Evolutionary conservation across 2,329 filamentous ascomycete species (phyloP), one percentile per base, ranked within the genome.

Genomic region (Venturia effusa): DNA sequence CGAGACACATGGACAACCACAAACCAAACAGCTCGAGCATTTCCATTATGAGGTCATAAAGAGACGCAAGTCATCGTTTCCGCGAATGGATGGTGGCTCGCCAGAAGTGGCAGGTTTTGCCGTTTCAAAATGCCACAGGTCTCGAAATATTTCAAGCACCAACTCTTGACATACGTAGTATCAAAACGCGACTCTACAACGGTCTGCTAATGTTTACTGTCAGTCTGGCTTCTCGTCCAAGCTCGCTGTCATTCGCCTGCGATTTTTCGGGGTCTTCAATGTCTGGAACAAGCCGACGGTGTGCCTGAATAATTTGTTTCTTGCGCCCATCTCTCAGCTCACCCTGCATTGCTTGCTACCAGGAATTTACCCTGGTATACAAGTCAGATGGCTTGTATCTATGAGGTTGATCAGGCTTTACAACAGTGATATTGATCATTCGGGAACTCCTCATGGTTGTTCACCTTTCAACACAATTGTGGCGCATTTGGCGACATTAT

Each of bases 321-420:
- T 55, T 8, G 24, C 27, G 15, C 51, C 27, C 51, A 27, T 13
- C 15, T 19, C 27, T 55, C 27, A 34, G 51, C 51, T 34, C 51
- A 55, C 27, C 51, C 51, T 55, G 51, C 51, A 55, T 55, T 55
- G 51, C 51, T 55, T 55, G 51, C 27, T 55, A n/a, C 51, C 51
- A 55, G n/a, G 51, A 34, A 2, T n/a, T 15, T 34, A 34, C 34
- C 51, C 51, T 55, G 27, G 30, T 55, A 34, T n/a, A 32, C 27
- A 55, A 55, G 48, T 54, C 48, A 54, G 10, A 30, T 13, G 51
- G 24, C 8, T 55, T 27, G 51, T 55, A 34, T 1, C 19, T 55
- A 10, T 55, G 51, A 55, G 13, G 27, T 55, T 19, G 27, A 55
- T 55, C 51, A 55, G 34, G 51, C 24, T 55, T 55, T 55, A 27